These are phyloP conservation scores for Ormosia semicastrata DNA, from an alignment of 306 rosid species.

Conservation along the genomic window DNA sequence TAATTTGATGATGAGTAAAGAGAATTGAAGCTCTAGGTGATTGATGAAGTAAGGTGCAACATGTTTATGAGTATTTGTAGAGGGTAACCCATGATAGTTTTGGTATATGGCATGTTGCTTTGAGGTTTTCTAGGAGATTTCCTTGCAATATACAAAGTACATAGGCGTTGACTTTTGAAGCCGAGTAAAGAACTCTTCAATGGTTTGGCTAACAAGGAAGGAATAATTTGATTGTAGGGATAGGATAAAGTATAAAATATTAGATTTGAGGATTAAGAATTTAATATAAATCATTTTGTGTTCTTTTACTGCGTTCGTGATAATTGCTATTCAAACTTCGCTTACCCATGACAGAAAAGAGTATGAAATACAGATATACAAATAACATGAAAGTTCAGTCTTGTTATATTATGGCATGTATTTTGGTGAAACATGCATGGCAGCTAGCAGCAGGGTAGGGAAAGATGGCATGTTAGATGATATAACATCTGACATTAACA, in stretches of 20 bases:
- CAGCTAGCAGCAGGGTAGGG: too few relatives aligned
- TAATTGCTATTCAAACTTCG: neutral
- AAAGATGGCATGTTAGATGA: too few relatives aligned
- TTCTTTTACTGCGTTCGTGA: neutral
- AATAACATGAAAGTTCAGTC: neutral
- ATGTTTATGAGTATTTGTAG: neutral
- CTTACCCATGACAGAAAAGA: neutral
- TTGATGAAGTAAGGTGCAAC: neutral
- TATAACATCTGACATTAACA: too few relatives aligned
- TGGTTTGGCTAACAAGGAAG: neutral
- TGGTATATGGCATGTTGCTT: neutral
- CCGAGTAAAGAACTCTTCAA: neutral
- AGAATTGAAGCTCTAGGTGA: neutral
- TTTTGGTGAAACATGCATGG: neutral
- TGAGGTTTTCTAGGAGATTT: neutral
- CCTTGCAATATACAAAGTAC: neutral
- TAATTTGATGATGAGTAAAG: neutral
- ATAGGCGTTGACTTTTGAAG: conserved; percentile 6
- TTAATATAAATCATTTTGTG: neutral
- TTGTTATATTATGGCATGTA: neutral
- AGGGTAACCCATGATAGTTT: neutral
- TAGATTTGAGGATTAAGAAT: neutral
- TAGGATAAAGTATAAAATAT: neutral
- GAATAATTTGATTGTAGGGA: neutral
- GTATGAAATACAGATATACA: neutral